Evolutionary conservation across 2,329 filamentous ascomycete genomes (phyloP).

Genomic region (Escovopsis sp.): DNA sequence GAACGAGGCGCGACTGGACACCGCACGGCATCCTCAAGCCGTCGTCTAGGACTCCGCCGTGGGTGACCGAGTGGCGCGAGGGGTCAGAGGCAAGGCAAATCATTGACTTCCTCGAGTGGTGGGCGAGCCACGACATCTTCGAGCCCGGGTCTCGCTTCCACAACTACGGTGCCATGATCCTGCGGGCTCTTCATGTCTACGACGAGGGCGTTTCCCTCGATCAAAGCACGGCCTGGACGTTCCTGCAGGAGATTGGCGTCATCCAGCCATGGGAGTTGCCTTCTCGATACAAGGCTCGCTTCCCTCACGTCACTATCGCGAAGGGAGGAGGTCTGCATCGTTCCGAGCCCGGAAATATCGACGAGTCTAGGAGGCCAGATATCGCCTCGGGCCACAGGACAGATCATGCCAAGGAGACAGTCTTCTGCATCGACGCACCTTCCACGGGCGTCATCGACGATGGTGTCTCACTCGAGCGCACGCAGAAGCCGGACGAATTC

Average conservation of each 20-base stretch:
- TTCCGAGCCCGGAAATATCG: slow-evolving; percentile 15
- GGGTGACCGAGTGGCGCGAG: slow-evolving; percentile 14
- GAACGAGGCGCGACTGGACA: slow-evolving; percentile 32
- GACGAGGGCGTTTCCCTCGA: slow-evolving; percentile 22
- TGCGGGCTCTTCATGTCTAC: slow-evolving; percentile 49
- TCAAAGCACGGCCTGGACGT: slow-evolving; percentile 39
- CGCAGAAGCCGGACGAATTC: slow-evolving; percentile 35
- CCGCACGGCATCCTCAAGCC: slow-evolving; percentile 29
- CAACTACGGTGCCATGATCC: slow-evolving; percentile 45
- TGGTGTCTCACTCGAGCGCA: slow-evolving; percentile 54
- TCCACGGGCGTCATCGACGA: slow-evolving; percentile 62
- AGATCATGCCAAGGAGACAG: slow-evolving; percentile 40
- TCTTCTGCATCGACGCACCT: slow-evolving; percentile 59
- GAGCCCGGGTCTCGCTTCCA: slow-evolving; percentile 35
- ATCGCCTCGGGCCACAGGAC: slow-evolving; percentile 34
- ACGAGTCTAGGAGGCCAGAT: slow-evolving; percentile 25
- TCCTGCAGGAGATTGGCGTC: slow-evolving; percentile 62
- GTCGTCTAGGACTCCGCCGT: slow-evolving; percentile 10
- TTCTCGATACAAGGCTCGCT: slow-evolving; percentile 42
- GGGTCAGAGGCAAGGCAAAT: slow-evolving; percentile 28
- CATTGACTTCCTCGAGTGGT: slow-evolving; percentile 54
- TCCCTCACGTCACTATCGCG: slow-evolving; percentile 31
- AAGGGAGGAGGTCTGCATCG: slow-evolving; percentile 27
- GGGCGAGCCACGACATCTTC: slow-evolving; percentile 44
- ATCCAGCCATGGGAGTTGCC: slow-evolving; percentile 57